These are phyloP conservation scores for Aspergillus sp. DNA, from an alignment of 2,329 filamentous ascomycete genomes.

Conservation along the genomic window DNA sequence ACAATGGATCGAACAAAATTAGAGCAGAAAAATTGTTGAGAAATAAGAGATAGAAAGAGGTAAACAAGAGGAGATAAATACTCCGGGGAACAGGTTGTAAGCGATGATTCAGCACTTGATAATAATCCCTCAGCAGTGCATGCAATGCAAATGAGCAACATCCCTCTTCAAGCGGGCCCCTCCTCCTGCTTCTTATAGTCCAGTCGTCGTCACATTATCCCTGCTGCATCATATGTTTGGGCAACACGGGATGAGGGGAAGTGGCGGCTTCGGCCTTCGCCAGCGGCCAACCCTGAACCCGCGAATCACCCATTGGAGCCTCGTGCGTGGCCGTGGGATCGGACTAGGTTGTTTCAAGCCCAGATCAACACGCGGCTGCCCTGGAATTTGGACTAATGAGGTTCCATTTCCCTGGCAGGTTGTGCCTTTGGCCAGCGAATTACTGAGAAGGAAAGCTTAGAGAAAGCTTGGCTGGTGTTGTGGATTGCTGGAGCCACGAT, in stretches of 20 bases:
- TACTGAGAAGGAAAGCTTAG: slow-evolving; percentile 24
- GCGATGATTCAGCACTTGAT: not conserved
- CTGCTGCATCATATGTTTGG: slow-evolving; percentile 13
- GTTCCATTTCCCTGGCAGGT: slow-evolving; percentile 1
- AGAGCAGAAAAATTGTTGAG: not conserved
- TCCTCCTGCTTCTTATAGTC: not conserved
- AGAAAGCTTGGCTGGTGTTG: slow-evolving; percentile 27
- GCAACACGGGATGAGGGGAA: slow-evolving; percentile 7
- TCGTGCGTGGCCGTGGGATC: slow-evolving; percentile 10
- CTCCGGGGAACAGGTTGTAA: not conserved
- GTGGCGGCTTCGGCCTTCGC: not conserved
- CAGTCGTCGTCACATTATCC: not conserved
- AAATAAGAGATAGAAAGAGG: not conserved
- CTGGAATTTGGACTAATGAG: not conserved
- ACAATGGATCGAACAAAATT: not conserved
- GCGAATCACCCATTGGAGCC: slow-evolving; percentile 7
- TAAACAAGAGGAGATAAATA: slow-evolving; percentile 3
- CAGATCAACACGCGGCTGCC: not conserved
- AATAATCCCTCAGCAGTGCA: not conserved
- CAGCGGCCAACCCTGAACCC: not conserved
- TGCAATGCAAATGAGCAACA: not conserved
- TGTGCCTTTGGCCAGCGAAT: slow-evolving; percentile 17
- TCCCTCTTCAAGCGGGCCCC: not conserved
- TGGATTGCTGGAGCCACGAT: slow-evolving; percentile 4
- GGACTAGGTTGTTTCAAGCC: slow-evolving; percentile 3